These are phyloP conservation scores for Apiospora marii DNA, from an alignment of 2,329 filamentous ascomycete species.

Conservation along the genomic window DNA sequence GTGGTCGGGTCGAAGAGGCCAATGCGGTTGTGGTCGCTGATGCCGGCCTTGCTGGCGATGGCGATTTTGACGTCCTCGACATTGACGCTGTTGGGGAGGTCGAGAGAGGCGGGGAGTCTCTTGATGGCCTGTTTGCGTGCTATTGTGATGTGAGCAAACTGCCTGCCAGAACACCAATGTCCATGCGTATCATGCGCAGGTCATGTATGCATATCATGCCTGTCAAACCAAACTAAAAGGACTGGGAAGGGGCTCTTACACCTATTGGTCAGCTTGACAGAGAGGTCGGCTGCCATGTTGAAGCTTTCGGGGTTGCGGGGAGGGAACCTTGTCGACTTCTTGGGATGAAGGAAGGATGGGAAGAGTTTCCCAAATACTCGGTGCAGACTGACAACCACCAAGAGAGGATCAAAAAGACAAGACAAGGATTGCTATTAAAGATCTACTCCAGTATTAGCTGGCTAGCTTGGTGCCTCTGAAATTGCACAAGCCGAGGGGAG, in stretches of 20 bases:
- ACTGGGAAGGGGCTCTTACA: neutral
- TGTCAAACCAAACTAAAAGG: neutral
- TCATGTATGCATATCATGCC: neutral
- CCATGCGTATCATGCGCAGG: neutral
- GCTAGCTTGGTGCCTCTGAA: neutral
- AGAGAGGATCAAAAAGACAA: constrained; percentile 7
- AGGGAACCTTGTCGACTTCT: constrained; percentile 5
- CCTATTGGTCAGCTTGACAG: constrained; percentile 23
- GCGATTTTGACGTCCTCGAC: constrained; percentile 67
- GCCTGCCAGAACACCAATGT: neutral
- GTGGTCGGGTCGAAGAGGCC: constrained; percentile 67
- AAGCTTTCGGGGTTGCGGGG: neutral
- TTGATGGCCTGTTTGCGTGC: constrained; percentile 60
- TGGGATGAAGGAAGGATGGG: constrained; percentile 5
- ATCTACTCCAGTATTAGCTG: neutral
- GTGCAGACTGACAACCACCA: neutral
- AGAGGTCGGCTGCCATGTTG: constrained; percentile 25
- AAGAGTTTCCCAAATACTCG: neutral
- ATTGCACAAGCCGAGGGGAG: constrained; percentile 12
- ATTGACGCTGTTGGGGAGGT: constrained; percentile 58
- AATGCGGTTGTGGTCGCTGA: constrained; percentile 67
- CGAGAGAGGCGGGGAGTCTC: constrained; percentile 60
- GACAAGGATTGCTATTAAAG: neutral
- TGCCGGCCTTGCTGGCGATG: constrained; percentile 59
- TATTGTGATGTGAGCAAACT: constrained; percentile 30